A percentile compares a stretch with the other conserved stretches of the same genome.
Conservation (phyloP, 2,329 filamentous ascomycete genomes). For the Botrytis galanthina region DNA sequence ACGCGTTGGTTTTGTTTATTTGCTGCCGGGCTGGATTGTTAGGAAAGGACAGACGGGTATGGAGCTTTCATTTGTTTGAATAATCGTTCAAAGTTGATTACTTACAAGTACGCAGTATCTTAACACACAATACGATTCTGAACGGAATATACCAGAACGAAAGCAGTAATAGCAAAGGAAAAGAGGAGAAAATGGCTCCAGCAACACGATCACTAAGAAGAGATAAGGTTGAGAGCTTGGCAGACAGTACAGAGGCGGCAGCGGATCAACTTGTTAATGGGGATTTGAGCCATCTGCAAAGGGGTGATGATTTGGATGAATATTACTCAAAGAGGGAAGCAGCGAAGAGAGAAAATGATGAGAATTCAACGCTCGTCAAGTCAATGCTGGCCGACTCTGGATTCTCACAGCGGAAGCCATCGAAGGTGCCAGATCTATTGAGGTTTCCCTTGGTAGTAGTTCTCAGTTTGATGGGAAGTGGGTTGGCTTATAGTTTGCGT, state of each 20-base stretch:
- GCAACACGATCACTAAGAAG: slow-evolving; percentile 6
- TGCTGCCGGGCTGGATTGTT: not conserved
- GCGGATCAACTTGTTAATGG: not conserved
- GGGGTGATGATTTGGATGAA: not conserved
- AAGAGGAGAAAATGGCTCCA: not conserved
- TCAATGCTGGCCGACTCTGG: not conserved
- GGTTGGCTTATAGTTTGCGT: slow-evolving; percentile 61
- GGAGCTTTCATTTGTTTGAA: not conserved
- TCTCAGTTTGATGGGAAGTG: slow-evolving; percentile 60
- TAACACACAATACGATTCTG: not conserved
- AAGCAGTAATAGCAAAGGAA: not conserved
- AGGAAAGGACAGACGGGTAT: not conserved
- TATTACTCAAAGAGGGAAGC: not conserved
- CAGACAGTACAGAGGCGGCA: not conserved
- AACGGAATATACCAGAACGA: not conserved
- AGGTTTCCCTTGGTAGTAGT: slow-evolving; percentile 54
- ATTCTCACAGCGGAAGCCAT: slow-evolving; percentile 11
- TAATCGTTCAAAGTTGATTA: not conserved
- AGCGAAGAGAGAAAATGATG: not conserved
- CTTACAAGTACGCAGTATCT: not conserved
- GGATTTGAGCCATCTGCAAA: not conserved
- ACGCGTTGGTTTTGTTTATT: slow-evolving; percentile 1
- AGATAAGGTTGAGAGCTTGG: slow-evolving; percentile 10
- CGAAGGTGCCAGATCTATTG: slow-evolving; percentile 43
- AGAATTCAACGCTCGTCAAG: not conserved